Percentiles rank a stretch among this genome's conserved stretches.
Conservation (phyloP, 202 grass and related monocot species). For the Musa balbisiana region DNA sequence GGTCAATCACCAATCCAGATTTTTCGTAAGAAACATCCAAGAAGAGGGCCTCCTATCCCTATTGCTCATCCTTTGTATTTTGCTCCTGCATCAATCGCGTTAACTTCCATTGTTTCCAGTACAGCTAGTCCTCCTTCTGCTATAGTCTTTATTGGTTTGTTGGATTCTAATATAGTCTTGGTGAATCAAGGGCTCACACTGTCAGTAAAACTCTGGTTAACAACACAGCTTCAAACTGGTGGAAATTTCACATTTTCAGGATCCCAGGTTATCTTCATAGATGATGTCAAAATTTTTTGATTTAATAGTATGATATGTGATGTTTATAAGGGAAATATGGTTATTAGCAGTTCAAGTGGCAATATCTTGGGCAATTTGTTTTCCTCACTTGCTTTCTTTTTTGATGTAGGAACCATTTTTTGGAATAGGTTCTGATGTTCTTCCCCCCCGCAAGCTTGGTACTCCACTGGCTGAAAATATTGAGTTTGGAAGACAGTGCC, state of each 20-base stretch:
- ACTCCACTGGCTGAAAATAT: constrained; percentile 83
- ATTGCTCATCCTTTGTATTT: constrained; percentile 90
- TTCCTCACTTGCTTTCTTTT: constrained; percentile 17
- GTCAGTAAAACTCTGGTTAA: constrained; percentile 81
- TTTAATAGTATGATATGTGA: not conserved
- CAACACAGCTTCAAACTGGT: constrained; percentile 80
- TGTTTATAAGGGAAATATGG: not conserved
- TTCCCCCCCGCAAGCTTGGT: constrained; percentile 73
- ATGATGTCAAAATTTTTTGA: not conserved
- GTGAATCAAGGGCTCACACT: constrained; percentile 68
- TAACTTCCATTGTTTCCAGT: constrained; percentile 59
- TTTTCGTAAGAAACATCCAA: constrained; percentile 91
- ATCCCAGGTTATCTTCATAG: constrained; percentile 56
- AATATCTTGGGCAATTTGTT: constrained; percentile 11
- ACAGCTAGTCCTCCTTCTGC: constrained; percentile 41
- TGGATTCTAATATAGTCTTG: constrained; percentile 70
- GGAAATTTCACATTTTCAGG: constrained; percentile 98
- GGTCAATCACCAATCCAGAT: constrained; percentile 96
- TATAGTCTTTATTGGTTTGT: constrained; percentile 66
- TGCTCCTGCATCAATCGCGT: constrained; percentile 82
- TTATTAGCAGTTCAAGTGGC: not conserved
- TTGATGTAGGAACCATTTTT: constrained; percentile 83
- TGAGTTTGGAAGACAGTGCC: constrained; percentile 82
- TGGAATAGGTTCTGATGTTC: constrained; percentile 89
- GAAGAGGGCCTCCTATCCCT: constrained; percentile 97